A percentile compares a stretch with the other conserved stretches of the same genome.
These are phyloP conservation scores for Trichoderma gamsii DNA, from an alignment of 495 filamentous ascomycete species.

Conservation along the genomic window DNA sequence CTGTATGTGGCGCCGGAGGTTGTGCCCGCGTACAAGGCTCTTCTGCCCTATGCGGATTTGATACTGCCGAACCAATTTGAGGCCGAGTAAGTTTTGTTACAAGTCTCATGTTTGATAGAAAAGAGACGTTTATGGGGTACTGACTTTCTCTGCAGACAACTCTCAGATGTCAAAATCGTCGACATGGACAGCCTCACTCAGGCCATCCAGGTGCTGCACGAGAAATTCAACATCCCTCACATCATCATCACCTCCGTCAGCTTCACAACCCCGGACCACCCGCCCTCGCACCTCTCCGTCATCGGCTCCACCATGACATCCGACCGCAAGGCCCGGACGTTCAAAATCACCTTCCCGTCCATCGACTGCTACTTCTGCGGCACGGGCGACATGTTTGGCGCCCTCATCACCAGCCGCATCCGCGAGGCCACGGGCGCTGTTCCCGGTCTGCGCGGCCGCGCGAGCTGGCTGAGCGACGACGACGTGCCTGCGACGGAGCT, in stretches of 20 bases:
- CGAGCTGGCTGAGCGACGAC: constrained; percentile 65
- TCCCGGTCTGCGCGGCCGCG: constrained; percentile 38
- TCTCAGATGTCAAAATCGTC: constrained; percentile 76
- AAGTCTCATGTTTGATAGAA: background rate
- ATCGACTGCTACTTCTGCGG: constrained; percentile 92
- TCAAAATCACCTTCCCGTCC: constrained; percentile 76
- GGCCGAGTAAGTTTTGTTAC: constrained; percentile 62
- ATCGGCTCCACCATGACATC: constrained; percentile 71
- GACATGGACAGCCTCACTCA: constrained; percentile 63
- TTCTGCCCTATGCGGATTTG: constrained; percentile 76
- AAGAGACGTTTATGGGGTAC: background rate
- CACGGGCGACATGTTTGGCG: constrained; percentile 97
- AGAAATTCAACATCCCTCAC: constrained; percentile 72
- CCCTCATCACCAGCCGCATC: constrained; percentile 80
- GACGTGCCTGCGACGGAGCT: constrained; percentile 60
- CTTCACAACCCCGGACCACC: constrained; percentile 35
- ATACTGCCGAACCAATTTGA: constrained; percentile 97
- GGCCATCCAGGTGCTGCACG: constrained; percentile 73
- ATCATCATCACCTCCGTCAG: constrained; percentile 85
- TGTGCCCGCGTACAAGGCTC: constrained; percentile 78
- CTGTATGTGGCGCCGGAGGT: constrained; percentile 87
- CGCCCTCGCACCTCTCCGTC: constrained; percentile 55
- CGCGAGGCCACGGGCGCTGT: constrained; percentile 61
- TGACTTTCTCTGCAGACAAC: constrained; percentile 48
- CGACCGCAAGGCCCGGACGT: constrained; percentile 61